Percentiles rank a stretch among this genome's conserved stretches.
Evolutionary conservation across 495 filamentous ascomycete genomes (phyloP).

Genomic region (Aspergillus indologenus): DNA sequence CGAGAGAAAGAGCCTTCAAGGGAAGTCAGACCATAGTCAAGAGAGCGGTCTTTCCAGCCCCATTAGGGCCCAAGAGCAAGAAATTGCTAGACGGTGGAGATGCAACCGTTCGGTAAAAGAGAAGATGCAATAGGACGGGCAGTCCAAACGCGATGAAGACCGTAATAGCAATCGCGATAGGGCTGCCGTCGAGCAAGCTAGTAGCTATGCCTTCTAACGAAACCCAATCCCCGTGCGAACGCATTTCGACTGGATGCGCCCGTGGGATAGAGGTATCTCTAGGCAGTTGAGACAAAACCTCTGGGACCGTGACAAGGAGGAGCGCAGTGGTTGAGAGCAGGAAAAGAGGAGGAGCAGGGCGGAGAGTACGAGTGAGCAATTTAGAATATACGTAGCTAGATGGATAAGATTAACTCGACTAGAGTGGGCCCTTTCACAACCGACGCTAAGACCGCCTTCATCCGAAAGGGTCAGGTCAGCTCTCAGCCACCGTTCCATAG

Average conservation of each 20-base stretch:
- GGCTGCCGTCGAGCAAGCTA: slow-evolving; percentile 42
- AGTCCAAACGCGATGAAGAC: slow-evolving; percentile 65
- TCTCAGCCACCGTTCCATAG: too few relatives aligned
- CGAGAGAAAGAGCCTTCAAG: neutral
- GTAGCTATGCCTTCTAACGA: slow-evolving; percentile 38
- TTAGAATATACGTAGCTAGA: neutral
- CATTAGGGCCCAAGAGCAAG: slow-evolving; percentile 79
- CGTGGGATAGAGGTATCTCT: neutral
- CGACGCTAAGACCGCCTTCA: neutral
- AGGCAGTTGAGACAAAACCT: too few relatives aligned
- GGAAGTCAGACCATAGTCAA: slow-evolving; percentile 63
- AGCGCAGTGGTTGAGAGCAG: neutral
- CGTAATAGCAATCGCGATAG: slow-evolving; percentile 58
- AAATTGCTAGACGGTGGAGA: slow-evolving; percentile 74
- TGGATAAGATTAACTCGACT: neutral
- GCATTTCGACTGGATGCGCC: slow-evolving; percentile 12
- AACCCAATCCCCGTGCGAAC: slow-evolving; percentile 32
- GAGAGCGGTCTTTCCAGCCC: slow-evolving; percentile 84
- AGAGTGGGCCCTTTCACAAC: neutral
- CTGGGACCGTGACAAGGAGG: neutral
- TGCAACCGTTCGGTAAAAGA: slow-evolving; percentile 64
- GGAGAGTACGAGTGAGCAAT: neutral
- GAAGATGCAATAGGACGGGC: slow-evolving; percentile 73
- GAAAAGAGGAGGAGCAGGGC: neutral
- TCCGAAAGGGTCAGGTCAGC: too few relatives aligned